Conservation (phyloP, 2,329 filamentous ascomycete genomes). For the Colletotrichum camelliae region DNA sequence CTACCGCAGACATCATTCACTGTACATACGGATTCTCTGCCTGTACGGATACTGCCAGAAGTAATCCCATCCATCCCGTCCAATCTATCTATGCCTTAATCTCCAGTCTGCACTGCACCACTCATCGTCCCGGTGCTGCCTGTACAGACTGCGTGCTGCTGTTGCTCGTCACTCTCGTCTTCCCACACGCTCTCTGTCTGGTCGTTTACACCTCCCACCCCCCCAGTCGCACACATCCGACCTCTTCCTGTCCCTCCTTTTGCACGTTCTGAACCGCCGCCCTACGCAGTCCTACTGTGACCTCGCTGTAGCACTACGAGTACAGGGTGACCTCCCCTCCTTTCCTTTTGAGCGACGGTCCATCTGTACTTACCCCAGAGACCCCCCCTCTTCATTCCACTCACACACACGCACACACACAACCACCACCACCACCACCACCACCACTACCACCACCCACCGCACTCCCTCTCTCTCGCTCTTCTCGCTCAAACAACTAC, state of each 20-base stretch:
- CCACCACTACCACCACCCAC: neutral
- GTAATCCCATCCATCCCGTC: neutral
- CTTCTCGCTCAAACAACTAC: neutral
- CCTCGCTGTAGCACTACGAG: neutral
- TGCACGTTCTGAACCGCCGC: constrained; percentile 15
- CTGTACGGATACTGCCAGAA: neutral
- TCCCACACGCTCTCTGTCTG: neutral
- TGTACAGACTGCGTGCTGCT: neutral
- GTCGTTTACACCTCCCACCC: neutral
- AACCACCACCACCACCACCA: neutral
- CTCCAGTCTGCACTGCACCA: neutral
- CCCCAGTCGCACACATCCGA: neutral
- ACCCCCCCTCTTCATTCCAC: neutral
- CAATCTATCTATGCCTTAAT: neutral
- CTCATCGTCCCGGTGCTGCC: neutral
- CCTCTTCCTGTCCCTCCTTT: constrained; percentile 11
- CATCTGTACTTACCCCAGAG: constrained; percentile 12
- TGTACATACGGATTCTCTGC: neutral
- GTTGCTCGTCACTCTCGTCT: neutral
- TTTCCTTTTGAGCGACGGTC: neutral
- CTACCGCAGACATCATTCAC: neutral
- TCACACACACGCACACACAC: neutral
- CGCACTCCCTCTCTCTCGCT: neutral
- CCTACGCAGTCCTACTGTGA: constrained; percentile 14
- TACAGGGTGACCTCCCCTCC: neutral